Conservation (phyloP, 768 basidiomycete species). For the Trametes punicea region DNA sequence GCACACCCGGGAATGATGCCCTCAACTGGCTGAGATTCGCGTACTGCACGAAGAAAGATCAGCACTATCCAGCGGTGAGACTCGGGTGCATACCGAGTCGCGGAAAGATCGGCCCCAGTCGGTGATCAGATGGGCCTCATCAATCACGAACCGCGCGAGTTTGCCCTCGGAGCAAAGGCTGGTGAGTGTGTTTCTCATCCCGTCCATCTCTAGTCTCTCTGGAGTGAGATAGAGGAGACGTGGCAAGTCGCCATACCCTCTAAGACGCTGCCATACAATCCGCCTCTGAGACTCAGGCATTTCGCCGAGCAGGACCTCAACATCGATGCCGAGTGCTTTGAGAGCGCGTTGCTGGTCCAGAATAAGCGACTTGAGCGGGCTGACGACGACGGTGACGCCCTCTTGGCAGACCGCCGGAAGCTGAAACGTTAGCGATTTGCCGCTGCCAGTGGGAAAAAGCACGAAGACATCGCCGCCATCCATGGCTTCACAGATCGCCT, state of each 20-base stretch:
- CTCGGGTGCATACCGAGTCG: constrained; percentile 56
- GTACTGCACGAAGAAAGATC: constrained; percentile 50
- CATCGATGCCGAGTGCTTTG: constrained; percentile 60
- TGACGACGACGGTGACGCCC: constrained; percentile 87
- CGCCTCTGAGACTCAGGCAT: constrained; percentile 35
- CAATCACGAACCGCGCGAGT: constrained; percentile 88
- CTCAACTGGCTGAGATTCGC: constrained; percentile 65
- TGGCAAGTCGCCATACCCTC: constrained; percentile 42
- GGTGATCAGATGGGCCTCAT: constrained; percentile 94
- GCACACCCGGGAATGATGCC: constrained; percentile 69
- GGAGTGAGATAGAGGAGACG: constrained; percentile 87
- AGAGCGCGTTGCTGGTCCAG: constrained; percentile 81
- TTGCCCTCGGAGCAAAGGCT: constrained; percentile 52
- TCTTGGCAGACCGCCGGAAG: constrained; percentile 80
- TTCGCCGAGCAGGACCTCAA: constrained; percentile 65
- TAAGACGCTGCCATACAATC: constrained; percentile 46
- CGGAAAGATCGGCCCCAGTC: constrained; percentile 96
- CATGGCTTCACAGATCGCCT: constrained; percentile 79
- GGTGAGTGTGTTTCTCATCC: constrained; percentile 51
- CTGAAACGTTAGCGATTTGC: constrained; percentile 86
- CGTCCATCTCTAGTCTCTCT: constrained; percentile 74
- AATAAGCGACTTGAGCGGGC: constrained; percentile 87
- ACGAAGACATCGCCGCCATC: constrained; percentile 86
- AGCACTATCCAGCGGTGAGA: not conserved
- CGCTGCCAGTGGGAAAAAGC: constrained; percentile 94